Conservation (phyloP, 352 stramenopile species). For the Pilasporangium apinafurcum region DNA sequence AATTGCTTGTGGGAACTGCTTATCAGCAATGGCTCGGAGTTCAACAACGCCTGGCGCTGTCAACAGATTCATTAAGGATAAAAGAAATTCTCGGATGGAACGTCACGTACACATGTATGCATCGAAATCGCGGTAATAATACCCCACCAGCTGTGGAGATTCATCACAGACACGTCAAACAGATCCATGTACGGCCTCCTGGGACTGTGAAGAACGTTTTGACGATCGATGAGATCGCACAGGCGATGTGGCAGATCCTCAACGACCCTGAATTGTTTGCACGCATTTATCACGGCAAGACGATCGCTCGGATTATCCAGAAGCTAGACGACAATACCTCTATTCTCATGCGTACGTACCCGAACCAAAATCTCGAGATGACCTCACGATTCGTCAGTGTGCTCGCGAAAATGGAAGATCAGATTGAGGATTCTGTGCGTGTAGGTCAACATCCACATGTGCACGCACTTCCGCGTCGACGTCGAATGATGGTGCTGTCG, state of each 20-base stretch:
- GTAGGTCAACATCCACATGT: no score
- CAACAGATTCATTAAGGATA: neutral
- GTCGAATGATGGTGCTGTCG: constrained; percentile 20
- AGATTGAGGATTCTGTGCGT: constrained; percentile 13
- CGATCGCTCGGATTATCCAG: constrained; percentile 32
- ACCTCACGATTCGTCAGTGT: constrained; percentile 20
- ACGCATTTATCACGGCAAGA: constrained; percentile 25
- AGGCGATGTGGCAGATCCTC: constrained; percentile 30
- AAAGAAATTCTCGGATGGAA: constrained; percentile 2
- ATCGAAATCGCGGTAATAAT: no score
- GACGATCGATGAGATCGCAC: constrained; percentile 23
- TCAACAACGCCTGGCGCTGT: neutral
- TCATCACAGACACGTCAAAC: constrained; percentile 30
- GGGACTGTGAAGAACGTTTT: constrained; percentile 13
- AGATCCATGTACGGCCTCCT: constrained; percentile 13
- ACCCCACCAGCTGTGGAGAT: constrained; percentile 7
- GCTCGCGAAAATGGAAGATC: constrained; percentile 23
- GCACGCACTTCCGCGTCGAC: no score
- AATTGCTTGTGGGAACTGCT: neutral
- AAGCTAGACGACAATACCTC: constrained; percentile 25
- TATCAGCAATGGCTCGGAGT: constrained; percentile 1
- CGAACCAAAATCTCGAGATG: constrained; percentile 26
- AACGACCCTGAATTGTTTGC: constrained; percentile 25
- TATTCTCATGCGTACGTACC: constrained; percentile 32
- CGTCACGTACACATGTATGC: constrained; percentile 2